A percentile compares a stretch with the other conserved stretches of the same genome.
Conservation (phyloP, 352 stramenopile genomes). For the Peronospora farinosa region DNA sequence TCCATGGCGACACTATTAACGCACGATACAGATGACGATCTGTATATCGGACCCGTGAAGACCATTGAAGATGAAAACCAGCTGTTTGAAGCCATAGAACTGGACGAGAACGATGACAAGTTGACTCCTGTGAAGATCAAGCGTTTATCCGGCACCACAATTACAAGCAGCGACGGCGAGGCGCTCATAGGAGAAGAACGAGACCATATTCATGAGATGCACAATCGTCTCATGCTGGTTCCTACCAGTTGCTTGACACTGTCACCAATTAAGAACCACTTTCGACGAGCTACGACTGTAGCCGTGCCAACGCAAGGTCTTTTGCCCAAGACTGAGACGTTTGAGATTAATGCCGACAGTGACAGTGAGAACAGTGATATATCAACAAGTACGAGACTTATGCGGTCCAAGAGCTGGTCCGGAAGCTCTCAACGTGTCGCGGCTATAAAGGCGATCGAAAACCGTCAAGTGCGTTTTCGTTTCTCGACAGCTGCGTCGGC, state of each 20-base stretch:
- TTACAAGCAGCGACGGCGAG: slow-evolving; percentile 22
- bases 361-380: slow-evolving; percentile 15
- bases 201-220: slow-evolving; percentile 12
- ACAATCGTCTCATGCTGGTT: slow-evolving; percentile 15
- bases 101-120: neutral
- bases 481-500: slow-evolving; percentile 52
- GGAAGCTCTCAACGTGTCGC: slow-evolving; percentile 42
- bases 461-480: slow-evolving; percentile 48
- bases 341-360: slow-evolving; percentile 18
- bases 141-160: slow-evolving; percentile 23
- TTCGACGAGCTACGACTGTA: slow-evolving; percentile 52
- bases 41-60: slow-evolving; percentile 16
- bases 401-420: slow-evolving; percentile 48
- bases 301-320: slow-evolving; percentile 29
- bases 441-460: slow-evolving; percentile 51
- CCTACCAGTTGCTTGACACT: neutral
- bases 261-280: slow-evolving; percentile 16
- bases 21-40: neutral
- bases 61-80: slow-evolving; percentile 26
- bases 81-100: slow-evolving; percentile 3
- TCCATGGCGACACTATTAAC: neutral
- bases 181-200: slow-evolving; percentile 12
- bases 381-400: slow-evolving; percentile 16
- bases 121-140: slow-evolving; percentile 13
- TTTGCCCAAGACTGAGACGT: slow-evolving; percentile 6